Conservation (phyloP, 441 rosid species). For the Populus hybrid region DNA sequence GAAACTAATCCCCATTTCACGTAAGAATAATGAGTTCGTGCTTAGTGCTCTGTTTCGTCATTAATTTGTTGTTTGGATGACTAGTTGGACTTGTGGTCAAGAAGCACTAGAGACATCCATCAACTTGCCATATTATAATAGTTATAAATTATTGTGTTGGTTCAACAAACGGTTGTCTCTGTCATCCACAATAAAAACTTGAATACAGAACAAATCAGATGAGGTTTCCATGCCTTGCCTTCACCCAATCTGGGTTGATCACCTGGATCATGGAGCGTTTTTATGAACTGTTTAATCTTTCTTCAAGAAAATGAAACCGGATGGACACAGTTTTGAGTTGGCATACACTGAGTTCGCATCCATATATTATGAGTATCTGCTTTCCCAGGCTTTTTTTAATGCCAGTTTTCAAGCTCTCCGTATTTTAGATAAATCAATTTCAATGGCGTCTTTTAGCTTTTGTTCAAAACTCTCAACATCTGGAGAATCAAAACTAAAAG, state of each 20-base stretch:
- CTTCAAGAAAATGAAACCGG: too few relatives aligned
- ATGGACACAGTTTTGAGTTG: too few relatives aligned
- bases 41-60: slow-evolving; percentile 15
- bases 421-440: too few relatives aligned
- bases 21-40: slow-evolving; percentile 27
- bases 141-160: neutral
- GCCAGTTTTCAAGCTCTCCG: too few relatives aligned
- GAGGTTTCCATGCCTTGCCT: neutral
- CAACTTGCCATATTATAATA: neutral
- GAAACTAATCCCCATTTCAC: slow-evolving; percentile 25
- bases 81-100: neutral
- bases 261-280: neutral
- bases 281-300: neutral
- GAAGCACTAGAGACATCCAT: neutral
- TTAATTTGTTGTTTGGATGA: neutral
- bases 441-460: too few relatives aligned
- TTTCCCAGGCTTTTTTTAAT: too few relatives aligned
- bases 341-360: too few relatives aligned
- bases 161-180: neutral
- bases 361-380: too few relatives aligned
- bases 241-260: neutral
- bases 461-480: too few relatives aligned
- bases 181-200: neutral
- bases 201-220: neutral
- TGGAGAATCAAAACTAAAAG: neutral